Evolutionary conservation across 768 basidiomycete genomes (phyloP).

Genomic region (Boletus edulis): DNA sequence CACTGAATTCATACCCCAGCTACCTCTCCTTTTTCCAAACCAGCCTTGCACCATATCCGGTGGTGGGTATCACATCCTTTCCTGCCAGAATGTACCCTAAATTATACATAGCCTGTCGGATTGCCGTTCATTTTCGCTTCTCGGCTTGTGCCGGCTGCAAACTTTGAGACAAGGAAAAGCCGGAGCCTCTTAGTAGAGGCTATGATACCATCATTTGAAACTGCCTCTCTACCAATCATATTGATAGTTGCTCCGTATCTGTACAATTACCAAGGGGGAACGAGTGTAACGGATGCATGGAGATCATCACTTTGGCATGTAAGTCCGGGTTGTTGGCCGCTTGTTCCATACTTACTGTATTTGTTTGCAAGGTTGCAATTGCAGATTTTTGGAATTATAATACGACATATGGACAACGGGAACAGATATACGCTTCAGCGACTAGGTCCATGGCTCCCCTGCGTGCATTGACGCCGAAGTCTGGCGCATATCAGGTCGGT

Average conservation of each 20-base stretch:
- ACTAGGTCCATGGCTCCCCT: not conserved
- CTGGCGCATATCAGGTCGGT: not conserved
- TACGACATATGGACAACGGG: not conserved
- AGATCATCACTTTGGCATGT: not conserved
- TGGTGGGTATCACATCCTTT: not conserved
- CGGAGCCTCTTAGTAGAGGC: not conserved
- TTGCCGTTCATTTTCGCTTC: not conserved
- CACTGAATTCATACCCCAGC: not conserved
- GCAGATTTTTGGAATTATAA: not conserved
- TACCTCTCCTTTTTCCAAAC: not conserved
- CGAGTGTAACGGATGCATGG: not conserved
- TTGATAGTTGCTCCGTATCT: not conserved
- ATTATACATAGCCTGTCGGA: not conserved
- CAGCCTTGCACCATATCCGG: not conserved
- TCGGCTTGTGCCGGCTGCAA: not conserved
- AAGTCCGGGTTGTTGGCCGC: not conserved
- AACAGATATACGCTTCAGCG: not conserved
- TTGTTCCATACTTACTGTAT: not conserved
- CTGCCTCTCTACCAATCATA: not conserved
- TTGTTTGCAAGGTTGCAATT: not conserved
- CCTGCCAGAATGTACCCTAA: not conserved
- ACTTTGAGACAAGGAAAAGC: not conserved
- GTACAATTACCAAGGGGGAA: not conserved
- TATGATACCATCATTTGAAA: not conserved
- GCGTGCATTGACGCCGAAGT: not conserved